Base-by-base conservation (phyloP, 1,139 yeast species). In the Kodamaea fungicola region DNA sequence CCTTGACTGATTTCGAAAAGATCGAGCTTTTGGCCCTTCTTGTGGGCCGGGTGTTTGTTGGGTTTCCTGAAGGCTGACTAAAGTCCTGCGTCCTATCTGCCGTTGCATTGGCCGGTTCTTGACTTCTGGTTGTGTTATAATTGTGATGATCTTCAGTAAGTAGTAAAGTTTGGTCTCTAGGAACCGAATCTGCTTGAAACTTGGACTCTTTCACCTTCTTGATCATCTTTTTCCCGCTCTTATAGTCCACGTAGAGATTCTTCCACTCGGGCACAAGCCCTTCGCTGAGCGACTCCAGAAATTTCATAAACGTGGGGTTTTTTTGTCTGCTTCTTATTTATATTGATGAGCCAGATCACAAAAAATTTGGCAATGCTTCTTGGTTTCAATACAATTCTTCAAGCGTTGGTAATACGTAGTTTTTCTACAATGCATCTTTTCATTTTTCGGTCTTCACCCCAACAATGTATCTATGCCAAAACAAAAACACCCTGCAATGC, bases 241-340 rank as follows among this genome's bases (percentile, higher is more conserved):
- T 83, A 55, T 89, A 89, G 58, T 87, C 81, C 29, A 89, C 66
- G 51, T 89, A 88, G 55, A 83, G 89, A 42, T 77, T 79, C 49
- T 79, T 72, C 96, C 96, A 88, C 57, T 88, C 96, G 2, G 96
- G 95, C 6, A 86, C 86, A 44, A 78, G 61, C 23, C 77, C 76
- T 33, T 76, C 82, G 42, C 65, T 71, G 40, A 80, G 60, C 26
- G 80, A 73, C 45, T 76, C 83, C 8, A 76, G 83, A 52, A 79
- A 79, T 59, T 78, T 79, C 86, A 80, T 79, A 12, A 16, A 16
- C 19, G 19, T 16, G 19, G 19, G 19, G 19, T 16, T 16, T 16
- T 16, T 16, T 16, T 16, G 19, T 16, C 5, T 5, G 19, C 19
- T 16, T 4, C 19, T 16, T 16, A 16, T 16, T 16, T 16, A 16